These are phyloP conservation scores for Trichoderma virens DNA, from an alignment of 495 filamentous ascomycete genomes.

Conservation along the genomic window DNA sequence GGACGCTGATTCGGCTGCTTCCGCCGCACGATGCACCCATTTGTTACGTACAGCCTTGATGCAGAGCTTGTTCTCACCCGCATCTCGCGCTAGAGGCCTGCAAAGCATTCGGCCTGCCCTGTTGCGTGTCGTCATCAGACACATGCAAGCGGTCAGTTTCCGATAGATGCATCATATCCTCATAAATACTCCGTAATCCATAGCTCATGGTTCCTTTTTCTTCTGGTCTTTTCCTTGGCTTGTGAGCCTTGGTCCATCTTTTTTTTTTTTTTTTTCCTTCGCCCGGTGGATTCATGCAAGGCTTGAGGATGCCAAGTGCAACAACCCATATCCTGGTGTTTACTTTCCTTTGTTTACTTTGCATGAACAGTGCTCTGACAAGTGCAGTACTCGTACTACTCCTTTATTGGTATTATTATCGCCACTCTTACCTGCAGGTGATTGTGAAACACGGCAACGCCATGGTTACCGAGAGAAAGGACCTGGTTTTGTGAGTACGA, in stretches of 20 bases:
- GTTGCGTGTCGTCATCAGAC: not conserved
- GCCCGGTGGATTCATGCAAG: not conserved
- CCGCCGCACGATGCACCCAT: not conserved
- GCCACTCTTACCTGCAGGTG: not conserved
- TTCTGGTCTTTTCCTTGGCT: not conserved
- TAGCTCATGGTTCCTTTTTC: not conserved
- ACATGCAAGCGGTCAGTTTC: conserved; percentile 6
- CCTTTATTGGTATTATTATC: not conserved
- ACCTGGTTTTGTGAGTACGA: not conserved
- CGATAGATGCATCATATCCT: not conserved
- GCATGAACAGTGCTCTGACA: not conserved
- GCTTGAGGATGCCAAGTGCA: not conserved
- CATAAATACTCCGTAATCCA: not conserved
- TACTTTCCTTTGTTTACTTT: not conserved
- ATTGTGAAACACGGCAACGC: not conserved
- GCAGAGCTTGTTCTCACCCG: not conserved
- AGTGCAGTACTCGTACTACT: not conserved
- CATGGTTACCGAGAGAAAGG: not conserved
- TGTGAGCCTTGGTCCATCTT: not conserved
- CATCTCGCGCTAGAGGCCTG: not conserved
- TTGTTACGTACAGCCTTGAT: not conserved
- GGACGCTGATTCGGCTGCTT: not conserved
- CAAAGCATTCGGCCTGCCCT: not conserved
- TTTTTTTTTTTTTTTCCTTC: not conserved
- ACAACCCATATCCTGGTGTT: not conserved